Base-by-base conservation (phyloP, 2,329 filamentous ascomycete genomes). In the Aspergillus tamarii region DNA sequence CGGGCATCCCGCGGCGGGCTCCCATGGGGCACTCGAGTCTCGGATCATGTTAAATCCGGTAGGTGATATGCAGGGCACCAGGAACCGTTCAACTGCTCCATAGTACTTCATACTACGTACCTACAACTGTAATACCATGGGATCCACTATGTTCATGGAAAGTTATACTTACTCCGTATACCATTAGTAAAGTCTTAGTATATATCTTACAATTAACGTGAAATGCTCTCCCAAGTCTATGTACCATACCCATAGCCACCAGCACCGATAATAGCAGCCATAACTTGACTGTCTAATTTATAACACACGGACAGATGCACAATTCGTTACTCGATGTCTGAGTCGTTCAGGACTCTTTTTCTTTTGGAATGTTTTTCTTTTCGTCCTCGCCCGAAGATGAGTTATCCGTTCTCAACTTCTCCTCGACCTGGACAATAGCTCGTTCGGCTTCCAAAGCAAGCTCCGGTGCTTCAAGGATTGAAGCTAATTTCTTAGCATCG, bases 371-470 rank as follows among this genome's bases (percentile, higher is more conserved):
- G 58, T 39, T 59, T 14, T 66, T 57, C n/a, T 50, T 62, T 7
- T 62, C 36, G 3, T 61, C 61, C 41, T 74, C 59, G 30, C 74
- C 64, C 14, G 65, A 58, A 23, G 69, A 59, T 43, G 65, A 56
- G 41, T 69, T 63, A 48, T 73, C 61, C 10, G 70, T 62, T 43
- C 73, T 63, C 10, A 82, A 69, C 45, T 78, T 74, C 60, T 79
- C 74, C 39, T 76, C 84, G 2, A 94, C 89, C 77, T 94, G 91
- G 83, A 88, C 88, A 63, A 93, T 88, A 6, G 91, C 91, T 50
- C 91, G 82, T 72, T 94, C 91, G 0, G 93, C 83, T 74, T 94
- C 91, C 19, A 89, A 81, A 60, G 88, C 87, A 30, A 94, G 82
- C 61, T 91, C 89, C 0, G 91, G 91, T 43, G 92, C 84, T 7